A percentile compares a stretch with the other conserved stretches of the same genome.
Conservation (phyloP, 2,329 filamentous ascomycete genomes). For the Clonostachys rosea region DNA sequence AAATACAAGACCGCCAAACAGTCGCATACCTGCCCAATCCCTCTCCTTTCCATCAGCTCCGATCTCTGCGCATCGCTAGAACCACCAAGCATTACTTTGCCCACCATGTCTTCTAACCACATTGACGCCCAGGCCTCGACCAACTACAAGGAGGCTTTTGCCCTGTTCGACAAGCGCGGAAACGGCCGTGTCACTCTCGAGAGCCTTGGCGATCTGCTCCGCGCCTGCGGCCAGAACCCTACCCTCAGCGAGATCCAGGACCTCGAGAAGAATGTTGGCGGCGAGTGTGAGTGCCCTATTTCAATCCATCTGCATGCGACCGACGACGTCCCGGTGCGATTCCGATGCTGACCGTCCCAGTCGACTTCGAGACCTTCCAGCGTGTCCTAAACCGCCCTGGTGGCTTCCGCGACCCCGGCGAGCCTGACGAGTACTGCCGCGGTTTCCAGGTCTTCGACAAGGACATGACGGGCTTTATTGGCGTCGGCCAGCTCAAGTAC, state of each 20-base stretch:
- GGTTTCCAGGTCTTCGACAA: slow-evolving; percentile 99
- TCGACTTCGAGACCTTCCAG: slow-evolving; percentile 97
- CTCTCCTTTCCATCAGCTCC: slow-evolving; percentile 1
- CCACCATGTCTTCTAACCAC: slow-evolving; percentile 45
- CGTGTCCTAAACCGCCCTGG: slow-evolving; percentile 96
- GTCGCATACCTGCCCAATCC: not conserved
- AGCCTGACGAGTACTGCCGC: slow-evolving; percentile 96
- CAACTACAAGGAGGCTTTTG: slow-evolving; percentile 99
- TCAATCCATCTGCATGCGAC: not conserved
- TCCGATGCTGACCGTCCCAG: slow-evolving; percentile 36
- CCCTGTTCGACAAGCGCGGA: slow-evolving; percentile 98
- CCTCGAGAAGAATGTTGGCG: slow-evolving; percentile 82
- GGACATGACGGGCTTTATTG: slow-evolving; percentile 96
- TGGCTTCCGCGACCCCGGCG: slow-evolving; percentile 96
- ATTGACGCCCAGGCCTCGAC: slow-evolving; percentile 65
- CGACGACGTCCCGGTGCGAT: not conserved
- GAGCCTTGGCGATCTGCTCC: slow-evolving; percentile 86
- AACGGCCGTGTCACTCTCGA: slow-evolving; percentile 86
- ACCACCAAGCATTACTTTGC: slow-evolving; percentile 2
- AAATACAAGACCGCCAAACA: too few relatives aligned
- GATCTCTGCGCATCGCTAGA: not conserved
- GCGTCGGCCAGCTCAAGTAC: slow-evolving; percentile 95
- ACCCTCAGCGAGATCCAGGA: slow-evolving; percentile 90
- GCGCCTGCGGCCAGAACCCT: slow-evolving; percentile 96
- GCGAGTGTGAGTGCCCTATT: slow-evolving; percentile 72